A percentile compares a stretch with the other conserved stretches of the same genome.
Conservation (phyloP, 2,329 filamentous ascomycete species). For the Colletotrichum graminicola region DNA sequence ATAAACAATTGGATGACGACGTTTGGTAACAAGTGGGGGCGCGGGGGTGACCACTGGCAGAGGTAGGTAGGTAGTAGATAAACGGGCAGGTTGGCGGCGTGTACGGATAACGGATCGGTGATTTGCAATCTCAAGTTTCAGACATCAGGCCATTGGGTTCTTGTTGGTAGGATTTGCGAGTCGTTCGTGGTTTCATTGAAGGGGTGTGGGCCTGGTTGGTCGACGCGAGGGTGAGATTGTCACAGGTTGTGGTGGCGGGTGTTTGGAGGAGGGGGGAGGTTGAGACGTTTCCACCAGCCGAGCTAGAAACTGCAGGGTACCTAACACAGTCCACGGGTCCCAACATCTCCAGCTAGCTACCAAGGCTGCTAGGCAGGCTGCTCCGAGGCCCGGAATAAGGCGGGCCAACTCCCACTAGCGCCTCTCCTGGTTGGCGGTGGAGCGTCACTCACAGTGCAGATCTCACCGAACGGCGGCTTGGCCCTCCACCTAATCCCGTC, state of each 20-base stretch:
- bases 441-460: conserved; percentile 31
- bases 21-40: conserved; percentile 2
- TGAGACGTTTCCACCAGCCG: conserved; percentile 38
- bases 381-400: conserved; percentile 13
- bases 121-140: conserved; percentile 42
- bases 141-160: conserved; percentile 42
- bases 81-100: conserved; percentile 7
- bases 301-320: conserved; percentile 15
- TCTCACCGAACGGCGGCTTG: conserved; percentile 34
- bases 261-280: conserved; percentile 23
- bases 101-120: conserved; percentile 31
- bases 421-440: conserved; percentile 27
- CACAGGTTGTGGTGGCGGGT: conserved; percentile 18
- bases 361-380: too few relatives aligned
- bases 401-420: conserved; percentile 31
- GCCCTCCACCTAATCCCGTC: conserved; percentile 32
- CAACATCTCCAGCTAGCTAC: too few relatives aligned
- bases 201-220: conserved; percentile 17
- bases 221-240: conserved; percentile 19
- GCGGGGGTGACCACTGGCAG: conserved; percentile 2
- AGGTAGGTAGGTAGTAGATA: conserved; percentile 12
- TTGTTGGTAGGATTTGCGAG: conserved; percentile 34
- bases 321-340: too few relatives aligned
- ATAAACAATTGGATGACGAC: conserved; percentile 29
- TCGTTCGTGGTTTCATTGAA: conserved; percentile 38